Conservation (phyloP, 345 rosid species). For the Mercurialis annua region DNA sequence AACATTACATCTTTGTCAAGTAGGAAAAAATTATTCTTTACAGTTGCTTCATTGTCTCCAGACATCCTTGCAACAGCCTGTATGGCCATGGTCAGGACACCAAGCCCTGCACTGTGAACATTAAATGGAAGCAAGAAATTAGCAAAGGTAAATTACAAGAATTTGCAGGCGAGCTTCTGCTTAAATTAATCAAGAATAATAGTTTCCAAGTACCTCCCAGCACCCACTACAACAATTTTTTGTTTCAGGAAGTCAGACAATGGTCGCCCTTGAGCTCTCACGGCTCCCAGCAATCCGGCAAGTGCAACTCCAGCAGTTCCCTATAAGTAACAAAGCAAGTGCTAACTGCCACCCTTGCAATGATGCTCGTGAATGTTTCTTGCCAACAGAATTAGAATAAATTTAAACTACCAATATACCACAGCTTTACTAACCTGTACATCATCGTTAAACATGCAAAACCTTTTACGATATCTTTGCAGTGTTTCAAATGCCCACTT, state of each 20-base stretch:
- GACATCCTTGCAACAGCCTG: slow-evolving; percentile 79
- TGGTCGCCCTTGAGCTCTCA: slow-evolving; percentile 89
- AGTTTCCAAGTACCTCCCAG: slow-evolving; percentile 73
- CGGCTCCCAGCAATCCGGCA: slow-evolving; percentile 90
- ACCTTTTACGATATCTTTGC: slow-evolving; percentile 73
- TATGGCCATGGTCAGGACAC: slow-evolving; percentile 74
- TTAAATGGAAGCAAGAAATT: slow-evolving; percentile 18
- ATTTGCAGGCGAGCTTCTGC: background rate
- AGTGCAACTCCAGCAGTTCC: slow-evolving; percentile 99
- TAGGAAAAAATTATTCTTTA: slow-evolving; percentile 57
- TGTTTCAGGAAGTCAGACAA: slow-evolving; percentile 78
- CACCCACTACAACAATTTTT: slow-evolving; percentile 98
- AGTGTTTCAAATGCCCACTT: slow-evolving; percentile 99
- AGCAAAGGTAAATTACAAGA: background rate
- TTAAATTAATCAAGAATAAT: background rate
- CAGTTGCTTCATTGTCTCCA: slow-evolving; percentile 50
- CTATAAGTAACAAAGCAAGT: slow-evolving; percentile 36
- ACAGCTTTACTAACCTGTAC: slow-evolving; percentile 59
- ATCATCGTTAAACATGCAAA: slow-evolving; percentile 99
- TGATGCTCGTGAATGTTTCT: slow-evolving; percentile 9
- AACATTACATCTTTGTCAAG: slow-evolving; percentile 85
- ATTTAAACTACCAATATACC: slow-evolving; percentile 12
- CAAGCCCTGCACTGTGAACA: slow-evolving; percentile 93
- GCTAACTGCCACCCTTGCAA: slow-evolving; percentile 8
- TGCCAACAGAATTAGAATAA: slow-evolving; percentile 11